These are phyloP conservation scores for Piper betle DNA, from an alignment of 164 flowering plant genomes.

Conservation along the genomic window DNA sequence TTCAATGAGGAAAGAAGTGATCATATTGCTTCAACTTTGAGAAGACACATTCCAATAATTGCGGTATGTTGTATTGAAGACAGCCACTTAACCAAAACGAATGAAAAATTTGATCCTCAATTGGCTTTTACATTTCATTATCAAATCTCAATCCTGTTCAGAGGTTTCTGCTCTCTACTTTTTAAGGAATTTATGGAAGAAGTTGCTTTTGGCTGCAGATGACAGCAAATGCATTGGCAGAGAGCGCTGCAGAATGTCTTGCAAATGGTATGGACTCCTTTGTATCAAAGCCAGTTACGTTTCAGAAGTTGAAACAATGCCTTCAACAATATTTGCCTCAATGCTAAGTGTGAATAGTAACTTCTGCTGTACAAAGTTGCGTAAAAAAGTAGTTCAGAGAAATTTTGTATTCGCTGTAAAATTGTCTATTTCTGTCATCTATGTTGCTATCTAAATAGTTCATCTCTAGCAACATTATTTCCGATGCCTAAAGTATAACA, in stretches of 20 bases:
- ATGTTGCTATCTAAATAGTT: no score
- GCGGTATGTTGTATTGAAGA: slow-evolving; percentile 39
- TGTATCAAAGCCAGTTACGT: slow-evolving; percentile 82
- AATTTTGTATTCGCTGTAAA: no score
- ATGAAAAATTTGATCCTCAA: no score
- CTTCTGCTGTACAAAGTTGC: neutral
- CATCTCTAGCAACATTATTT: no score
- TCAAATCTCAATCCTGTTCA: no score
- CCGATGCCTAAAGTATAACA: no score
- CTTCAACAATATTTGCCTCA: slow-evolving; percentile 37
- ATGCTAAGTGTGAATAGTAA: neutral
- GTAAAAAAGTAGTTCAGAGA: neutral
- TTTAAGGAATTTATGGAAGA: no score
- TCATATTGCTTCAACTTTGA: slow-evolving; percentile 7
- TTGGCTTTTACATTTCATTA: no score
- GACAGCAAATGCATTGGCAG: slow-evolving; percentile 86
- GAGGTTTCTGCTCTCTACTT: no score
- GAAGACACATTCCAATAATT: slow-evolving; percentile 55
- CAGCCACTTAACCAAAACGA: no score
- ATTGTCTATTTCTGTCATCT: no score
- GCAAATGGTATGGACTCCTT: slow-evolving; percentile 97
- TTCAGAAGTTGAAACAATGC: slow-evolving; percentile 67
- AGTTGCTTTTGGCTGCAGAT: slow-evolving; percentile 38
- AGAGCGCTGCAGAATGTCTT: slow-evolving; percentile 82
- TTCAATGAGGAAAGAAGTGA: slow-evolving; percentile 17